Percentiles rank a stretch among this genome's conserved stretches.
These are phyloP conservation scores for Styphnolobium japonicum DNA, from an alignment of 306 rosid genomes.

Conservation along the genomic window DNA sequence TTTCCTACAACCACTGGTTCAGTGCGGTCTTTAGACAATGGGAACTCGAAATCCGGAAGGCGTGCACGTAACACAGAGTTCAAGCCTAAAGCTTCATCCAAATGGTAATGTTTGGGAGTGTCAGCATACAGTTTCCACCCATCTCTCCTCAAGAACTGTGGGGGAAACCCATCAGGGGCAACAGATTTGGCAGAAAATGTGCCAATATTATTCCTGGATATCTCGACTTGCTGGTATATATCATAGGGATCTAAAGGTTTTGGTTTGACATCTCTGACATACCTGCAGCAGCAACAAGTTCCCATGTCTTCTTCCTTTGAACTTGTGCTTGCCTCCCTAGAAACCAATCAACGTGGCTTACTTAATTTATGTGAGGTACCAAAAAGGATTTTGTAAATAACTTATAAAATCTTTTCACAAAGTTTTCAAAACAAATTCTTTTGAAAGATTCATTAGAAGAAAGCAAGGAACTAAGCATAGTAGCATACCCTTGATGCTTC, in stretches of 20 bases:
- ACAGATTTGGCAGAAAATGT: slow-evolving; percentile 19
- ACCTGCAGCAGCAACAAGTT: neutral
- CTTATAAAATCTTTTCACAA: no score
- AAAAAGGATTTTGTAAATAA: no score
- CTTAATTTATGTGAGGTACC: neutral
- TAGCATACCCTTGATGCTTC: slow-evolving; percentile 22
- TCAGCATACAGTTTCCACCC: slow-evolving; percentile 30
- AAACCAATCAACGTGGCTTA: neutral
- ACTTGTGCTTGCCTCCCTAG: slow-evolving; percentile 26
- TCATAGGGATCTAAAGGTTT: slow-evolving; percentile 16
- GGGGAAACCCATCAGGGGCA: slow-evolving; percentile 44
- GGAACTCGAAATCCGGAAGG: slow-evolving; percentile 34
- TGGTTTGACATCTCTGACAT: neutral
- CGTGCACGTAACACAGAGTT: slow-evolving; percentile 25
- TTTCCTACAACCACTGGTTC: slow-evolving; percentile 39
- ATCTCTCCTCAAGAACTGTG: slow-evolving; percentile 12
- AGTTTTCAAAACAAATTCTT: no score
- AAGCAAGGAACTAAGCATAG: no score
- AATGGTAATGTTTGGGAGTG: slow-evolving; percentile 23
- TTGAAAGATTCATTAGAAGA: no score
- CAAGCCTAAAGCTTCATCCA: slow-evolving; percentile 47
- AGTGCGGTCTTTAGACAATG: neutral
- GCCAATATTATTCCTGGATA: no score
- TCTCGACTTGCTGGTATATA: slow-evolving; percentile 22
- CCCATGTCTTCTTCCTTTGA: slow-evolving; percentile 24